These are phyloP conservation scores for Planoprotostelium fungivorum DNA, from an alignment of 78 protist species.

Conservation along the genomic window DNA sequence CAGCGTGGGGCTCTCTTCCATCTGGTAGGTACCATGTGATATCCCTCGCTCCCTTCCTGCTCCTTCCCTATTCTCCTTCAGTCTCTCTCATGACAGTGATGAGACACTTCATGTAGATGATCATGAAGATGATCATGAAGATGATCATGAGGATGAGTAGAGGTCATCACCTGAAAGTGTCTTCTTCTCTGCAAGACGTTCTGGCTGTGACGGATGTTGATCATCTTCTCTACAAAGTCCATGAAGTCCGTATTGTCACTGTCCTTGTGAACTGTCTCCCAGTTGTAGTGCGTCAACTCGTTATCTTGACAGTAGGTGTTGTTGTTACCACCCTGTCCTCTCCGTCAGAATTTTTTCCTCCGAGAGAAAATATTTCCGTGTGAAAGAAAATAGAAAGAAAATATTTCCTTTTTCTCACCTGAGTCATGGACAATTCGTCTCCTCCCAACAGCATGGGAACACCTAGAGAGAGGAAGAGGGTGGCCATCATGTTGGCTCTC, in stretches of 20 bases:
- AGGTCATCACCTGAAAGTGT: background rate
- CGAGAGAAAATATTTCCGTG: too few relatives aligned
- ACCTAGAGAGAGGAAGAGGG: background rate
- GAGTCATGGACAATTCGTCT: background rate
- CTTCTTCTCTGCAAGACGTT: background rate
- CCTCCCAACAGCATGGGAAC: background rate
- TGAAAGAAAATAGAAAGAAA: too few relatives aligned
- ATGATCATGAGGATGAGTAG: too few relatives aligned
- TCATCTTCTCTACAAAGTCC: background rate
- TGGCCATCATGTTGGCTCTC: background rate
- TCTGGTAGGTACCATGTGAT: background rate
- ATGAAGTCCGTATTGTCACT: background rate
- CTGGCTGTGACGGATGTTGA: background rate
- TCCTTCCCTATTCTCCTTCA: background rate
- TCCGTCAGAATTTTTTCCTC: too few relatives aligned
- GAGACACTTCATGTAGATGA: too few relatives aligned
- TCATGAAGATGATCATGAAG: too few relatives aligned
- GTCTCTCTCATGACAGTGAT: background rate
- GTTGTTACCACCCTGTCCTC: background rate
- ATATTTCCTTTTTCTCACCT: background rate
- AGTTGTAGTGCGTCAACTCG: background rate
- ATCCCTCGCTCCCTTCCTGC: background rate
- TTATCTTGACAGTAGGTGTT: background rate
- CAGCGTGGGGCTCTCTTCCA: background rate
- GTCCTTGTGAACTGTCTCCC: background rate